phyloP scores from a whole-genome alignment of 73 alveolate genomes.

The Paramecium tetraurelia region DNA sequence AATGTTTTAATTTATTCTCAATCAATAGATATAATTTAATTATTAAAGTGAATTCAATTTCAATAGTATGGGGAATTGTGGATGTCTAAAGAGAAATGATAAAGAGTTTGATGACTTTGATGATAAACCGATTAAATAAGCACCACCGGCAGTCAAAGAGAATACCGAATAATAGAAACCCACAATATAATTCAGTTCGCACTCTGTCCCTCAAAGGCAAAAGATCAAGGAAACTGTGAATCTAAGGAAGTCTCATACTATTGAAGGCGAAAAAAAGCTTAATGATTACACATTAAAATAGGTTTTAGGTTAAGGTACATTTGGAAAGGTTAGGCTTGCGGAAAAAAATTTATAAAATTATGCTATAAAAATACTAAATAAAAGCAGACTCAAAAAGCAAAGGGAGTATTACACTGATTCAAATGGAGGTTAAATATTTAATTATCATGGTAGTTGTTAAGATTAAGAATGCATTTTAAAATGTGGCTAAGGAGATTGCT shows the following conservation, averaged over 20 bases:
- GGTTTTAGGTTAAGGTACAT: conserved; percentile 48
- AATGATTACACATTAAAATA: conserved; percentile 47
- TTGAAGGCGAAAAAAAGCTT: conserved; percentile 41
- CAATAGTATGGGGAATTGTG: conserved; percentile 16
- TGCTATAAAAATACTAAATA: conserved; percentile 54
- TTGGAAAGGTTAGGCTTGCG: conserved; percentile 62
- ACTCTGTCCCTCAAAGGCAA: neutral
- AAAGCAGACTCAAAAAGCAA: conserved; percentile 30
- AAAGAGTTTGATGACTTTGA: neutral
- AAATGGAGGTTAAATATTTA: conserved; percentile 74
- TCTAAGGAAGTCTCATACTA: neutral
- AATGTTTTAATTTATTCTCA: neutral
- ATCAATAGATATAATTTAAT: neutral
- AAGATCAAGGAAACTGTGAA: conserved; percentile 13
- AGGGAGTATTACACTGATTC: conserved; percentile 70
- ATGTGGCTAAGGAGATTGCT: conserved; percentile 90
- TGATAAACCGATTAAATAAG: neutral
- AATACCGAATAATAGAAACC: neutral
- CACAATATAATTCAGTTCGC: neutral
- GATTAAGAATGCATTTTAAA: conserved; percentile 72
- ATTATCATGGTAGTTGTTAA: conserved; percentile 63
- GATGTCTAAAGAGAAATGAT: neutral
- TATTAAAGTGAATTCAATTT: neutral
- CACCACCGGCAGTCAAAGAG: neutral
- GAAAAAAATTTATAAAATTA: conserved; percentile 3